These are phyloP conservation scores for Neonectria hederae DNA, from an alignment of 2,329 filamentous ascomycete species.

Conservation along the genomic window DNA sequence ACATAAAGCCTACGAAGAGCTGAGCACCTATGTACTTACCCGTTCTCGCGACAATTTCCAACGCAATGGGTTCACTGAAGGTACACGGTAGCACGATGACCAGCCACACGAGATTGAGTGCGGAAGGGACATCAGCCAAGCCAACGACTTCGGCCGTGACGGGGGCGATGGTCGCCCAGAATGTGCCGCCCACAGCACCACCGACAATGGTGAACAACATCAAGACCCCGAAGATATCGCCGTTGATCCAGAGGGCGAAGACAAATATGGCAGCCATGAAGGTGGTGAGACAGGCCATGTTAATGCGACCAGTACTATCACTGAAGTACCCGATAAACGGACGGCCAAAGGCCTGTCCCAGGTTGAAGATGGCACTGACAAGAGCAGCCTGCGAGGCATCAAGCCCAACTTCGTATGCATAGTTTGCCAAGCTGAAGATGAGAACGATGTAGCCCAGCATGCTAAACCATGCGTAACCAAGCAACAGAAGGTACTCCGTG, in stretches of 20 bases:
- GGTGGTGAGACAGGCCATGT: constrained; percentile 74
- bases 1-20: constrained; percentile 70
- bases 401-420: constrained; percentile 74
- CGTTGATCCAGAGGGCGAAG: constrained; percentile 78
- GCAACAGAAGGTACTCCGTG: constrained; percentile 69
- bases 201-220: constrained; percentile 78
- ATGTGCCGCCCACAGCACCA: constrained; percentile 75
- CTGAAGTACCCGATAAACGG: constrained; percentile 78
- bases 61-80: constrained; percentile 71
- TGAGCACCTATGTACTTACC: constrained; percentile 63
- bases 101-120: constrained; percentile 76
- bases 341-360: constrained; percentile 72
- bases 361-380: constrained; percentile 77
- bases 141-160: constrained; percentile 80
- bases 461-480: constrained; percentile 75
- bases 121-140: constrained; percentile 72
- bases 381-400: constrained; percentile 73
- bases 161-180: constrained; percentile 75
- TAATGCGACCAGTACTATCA: constrained; percentile 75
- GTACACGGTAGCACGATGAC: constrained; percentile 75
- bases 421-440: constrained; percentile 80
- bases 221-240: constrained; percentile 69
- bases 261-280: constrained; percentile 71
- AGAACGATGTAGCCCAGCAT: constrained; percentile 80
- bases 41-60: constrained; percentile 59